Percentiles rank a stretch among this genome's conserved stretches.
Evolutionary conservation across 306 rosid genomes (phyloP).

Genomic region (Fagus sylvatica): DNA sequence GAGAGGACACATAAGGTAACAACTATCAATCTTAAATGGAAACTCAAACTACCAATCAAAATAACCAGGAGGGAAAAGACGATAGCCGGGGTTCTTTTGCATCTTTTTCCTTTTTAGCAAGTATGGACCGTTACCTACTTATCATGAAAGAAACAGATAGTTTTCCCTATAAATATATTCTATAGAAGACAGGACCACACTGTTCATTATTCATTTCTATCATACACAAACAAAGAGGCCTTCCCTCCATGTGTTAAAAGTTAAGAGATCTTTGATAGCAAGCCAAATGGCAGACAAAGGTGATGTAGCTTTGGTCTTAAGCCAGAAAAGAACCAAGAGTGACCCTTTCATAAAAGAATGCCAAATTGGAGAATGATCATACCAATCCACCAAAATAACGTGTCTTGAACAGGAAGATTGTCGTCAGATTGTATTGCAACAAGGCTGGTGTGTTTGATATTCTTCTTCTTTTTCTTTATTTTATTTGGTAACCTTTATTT

Average conservation of each 20-base stretch:
- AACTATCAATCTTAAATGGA: neutral
- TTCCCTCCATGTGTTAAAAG: neutral
- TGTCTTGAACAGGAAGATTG: neutral
- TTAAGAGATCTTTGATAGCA: neutral
- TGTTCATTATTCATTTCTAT: neutral
- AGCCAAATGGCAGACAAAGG: neutral
- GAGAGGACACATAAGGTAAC: neutral
- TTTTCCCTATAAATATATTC: neutral
- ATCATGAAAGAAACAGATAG: neutral
- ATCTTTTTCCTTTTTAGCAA: neutral
- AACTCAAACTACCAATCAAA: neutral
- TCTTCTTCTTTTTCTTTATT: neutral
- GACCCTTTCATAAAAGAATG: neutral
- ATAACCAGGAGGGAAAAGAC: neutral
- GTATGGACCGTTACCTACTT: neutral
- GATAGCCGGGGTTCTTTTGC: neutral
- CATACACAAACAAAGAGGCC: neutral
- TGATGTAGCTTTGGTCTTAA: conserved; percentile 2
- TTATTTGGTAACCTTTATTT: too few relatives aligned
- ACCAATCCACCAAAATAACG: neutral
- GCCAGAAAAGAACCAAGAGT: neutral
- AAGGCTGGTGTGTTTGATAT: too few relatives aligned
- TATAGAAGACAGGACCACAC: neutral
- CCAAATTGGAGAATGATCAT: neutral
- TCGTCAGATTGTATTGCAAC: neutral